Evolutionary conservation across 2,329 filamentous ascomycete species (phyloP), one percentile per base, ranked within the genome.

Genomic region (Aureobasidium lini): DNA sequence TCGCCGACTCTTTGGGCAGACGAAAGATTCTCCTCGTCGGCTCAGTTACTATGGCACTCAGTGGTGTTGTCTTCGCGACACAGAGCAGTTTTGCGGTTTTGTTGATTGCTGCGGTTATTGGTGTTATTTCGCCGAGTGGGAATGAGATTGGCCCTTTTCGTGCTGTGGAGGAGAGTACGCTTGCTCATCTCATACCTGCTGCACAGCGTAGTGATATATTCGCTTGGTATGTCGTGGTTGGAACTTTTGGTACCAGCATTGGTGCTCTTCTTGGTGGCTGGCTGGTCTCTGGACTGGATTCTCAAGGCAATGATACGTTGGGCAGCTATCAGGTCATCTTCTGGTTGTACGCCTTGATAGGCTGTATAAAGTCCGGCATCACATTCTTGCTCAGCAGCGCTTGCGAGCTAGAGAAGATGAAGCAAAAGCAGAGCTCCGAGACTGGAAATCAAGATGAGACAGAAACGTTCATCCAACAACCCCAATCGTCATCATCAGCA

Each of bases 331-430:
- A 72, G 2, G 62, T 70, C 0, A 66, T 77, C 2, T 79, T 78
- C 63, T 74, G 71, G 69, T 62, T 73, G 1, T 79, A 79, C 61
- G 74, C 74, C 2, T 64, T 66, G 1, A 67, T 77, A 4, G 76
- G 76, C 0, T 60, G 70, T 15, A 36, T 73, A 54, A 77, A 77
- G 60, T 70, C 69, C 3, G 31, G 67, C 1, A 64, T 75, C 64
- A 72, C 71, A 1, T 46, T 75, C n/a, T 65, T 73, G 8, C 61
- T 79, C 52, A 77, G 73, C 61, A 44, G 53, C 3, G 44, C 62
- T 11, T 77, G 75, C 60, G 76, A 78, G 63, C 67, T 61, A 7
- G 63, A 65, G 10, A 37, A 10, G 34, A 43, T 61, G 23, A 39
- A 68, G 56, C 69, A 60, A 67, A 67, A 67, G 61, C 63, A 62